Evolutionary conservation across 78 protist species (phyloP).

Genomic region (slime mould (Dictyostelium discoideum)): DNA sequence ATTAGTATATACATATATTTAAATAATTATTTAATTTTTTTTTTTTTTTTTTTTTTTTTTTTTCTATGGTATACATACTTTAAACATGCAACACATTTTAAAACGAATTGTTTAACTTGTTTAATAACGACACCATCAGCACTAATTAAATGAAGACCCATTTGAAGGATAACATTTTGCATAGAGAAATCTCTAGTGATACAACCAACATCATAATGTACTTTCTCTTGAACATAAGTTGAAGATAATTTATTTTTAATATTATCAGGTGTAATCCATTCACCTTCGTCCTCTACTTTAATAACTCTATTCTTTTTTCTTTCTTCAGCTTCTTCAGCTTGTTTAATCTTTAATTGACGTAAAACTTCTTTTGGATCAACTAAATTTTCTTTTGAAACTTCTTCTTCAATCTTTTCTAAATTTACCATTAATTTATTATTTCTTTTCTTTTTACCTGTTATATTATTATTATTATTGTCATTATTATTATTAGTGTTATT

Average conservation of each 20-base stretch:
- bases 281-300: conserved; percentile 79
- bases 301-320: not conserved
- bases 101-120: conserved; percentile 84
- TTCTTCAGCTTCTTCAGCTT: conserved; percentile 72
- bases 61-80: conserved; percentile 2
- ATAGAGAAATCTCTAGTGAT: conserved; percentile 93
- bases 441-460: not conserved
- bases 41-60: too few relatives aligned
- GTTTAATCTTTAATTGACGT: conserved; percentile 1
- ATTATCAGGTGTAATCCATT: conserved; percentile 94
- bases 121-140: conserved; percentile 86
- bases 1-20: not conserved
- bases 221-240: not conserved
- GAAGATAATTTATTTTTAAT: conserved; percentile 1
- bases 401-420: conserved; percentile 31
- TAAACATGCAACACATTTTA: conserved; percentile 92
- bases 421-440: conserved; percentile 31
- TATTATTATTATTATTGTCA: not conserved
- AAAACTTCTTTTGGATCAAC: conserved; percentile 42
- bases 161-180: conserved; percentile 92
- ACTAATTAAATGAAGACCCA: conserved; percentile 82
- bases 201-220: conserved; percentile 68
- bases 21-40: too few relatives aligned
- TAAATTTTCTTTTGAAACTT: not conserved
- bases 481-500: not conserved